Base-by-base conservation (phyloP, 2,329 filamentous ascomycete species). In the Fusarium mexicanum region DNA sequence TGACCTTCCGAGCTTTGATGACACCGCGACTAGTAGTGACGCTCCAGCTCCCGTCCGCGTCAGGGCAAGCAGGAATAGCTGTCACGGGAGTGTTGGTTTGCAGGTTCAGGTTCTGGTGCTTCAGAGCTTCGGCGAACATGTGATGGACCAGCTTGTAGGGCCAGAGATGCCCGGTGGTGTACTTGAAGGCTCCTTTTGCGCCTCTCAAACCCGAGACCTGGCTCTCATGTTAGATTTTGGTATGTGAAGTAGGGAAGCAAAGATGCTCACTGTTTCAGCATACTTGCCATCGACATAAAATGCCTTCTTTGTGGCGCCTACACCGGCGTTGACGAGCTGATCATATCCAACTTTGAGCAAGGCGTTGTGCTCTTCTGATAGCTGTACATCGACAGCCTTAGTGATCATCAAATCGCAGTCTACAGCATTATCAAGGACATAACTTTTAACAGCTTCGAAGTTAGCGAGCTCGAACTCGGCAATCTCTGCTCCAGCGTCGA, bases 381-480 rank as follows among this genome's bases (percentile, higher is more conserved):
- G 64, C n/a, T 81, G 80, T 1, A 85, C 82, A 68, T 86, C 84
- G 9, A 81, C 76, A 13, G 81, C 80, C 9, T 84, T 75, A 1
- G 83, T 84, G 6, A 86, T 46, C 18, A 84, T 79, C 22, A 86
- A 84, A 38, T 87, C 85, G 67, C 85, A 86, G 47, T 86, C 83
- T 17, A 86, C 80, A 0, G 74, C 64, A 44, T 85, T 82, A 1
- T 79, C 69, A n/a, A 83, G 78, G 11, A 86, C 77, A 22, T 80
- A 73, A 6, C 80, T 67, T 61, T 84, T 82, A 10, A 86, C 62
- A 1, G 73, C 75, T 5, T 65, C 46, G 6, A 73, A 13, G 29
- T 76, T 76, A 3, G 40, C 64, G 2, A 53, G 29, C 31, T 76
- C 75, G 20, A 76, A 77, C 4, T 64, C 48, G 0, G 72, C 72